phyloP scores from a whole-genome alignment of 2,329 filamentous ascomycete species.

The Rhexocercosporidium sp. region DNA sequence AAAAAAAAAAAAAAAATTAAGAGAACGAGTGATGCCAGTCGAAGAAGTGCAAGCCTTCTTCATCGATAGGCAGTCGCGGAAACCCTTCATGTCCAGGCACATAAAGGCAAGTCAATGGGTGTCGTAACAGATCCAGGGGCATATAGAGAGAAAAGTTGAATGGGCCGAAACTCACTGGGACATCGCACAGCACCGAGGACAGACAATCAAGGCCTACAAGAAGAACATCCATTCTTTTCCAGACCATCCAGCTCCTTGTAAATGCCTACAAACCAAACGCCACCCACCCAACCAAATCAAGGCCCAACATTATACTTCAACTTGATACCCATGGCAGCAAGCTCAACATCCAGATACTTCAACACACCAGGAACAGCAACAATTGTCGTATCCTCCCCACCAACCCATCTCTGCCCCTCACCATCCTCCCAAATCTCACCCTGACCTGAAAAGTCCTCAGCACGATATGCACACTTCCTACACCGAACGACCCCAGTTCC shows the following conservation, averaged over 20 bases:
- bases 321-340: conserved; percentile 95
- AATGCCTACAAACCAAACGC: conserved; percentile 32
- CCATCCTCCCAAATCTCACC: conserved; percentile 94
- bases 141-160: neutral
- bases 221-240: conserved; percentile 10
- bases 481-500: conserved; percentile 76
- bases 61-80: neutral
- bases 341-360: conserved; percentile 91
- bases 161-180: neutral
- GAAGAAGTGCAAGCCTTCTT: too few relatives aligned
- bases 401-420: conserved; percentile 80
- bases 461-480: conserved; percentile 68
- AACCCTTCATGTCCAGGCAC: too few relatives aligned
- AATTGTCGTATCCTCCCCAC: conserved; percentile 87
- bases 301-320: conserved; percentile 83
- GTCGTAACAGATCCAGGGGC: neutral
- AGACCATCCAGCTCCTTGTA: conserved; percentile 21
- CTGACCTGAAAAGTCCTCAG: conserved; percentile 51
- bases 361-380: conserved; percentile 93
- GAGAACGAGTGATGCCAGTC: too few relatives aligned
- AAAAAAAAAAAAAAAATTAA: too few relatives aligned
- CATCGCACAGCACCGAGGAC: neutral
- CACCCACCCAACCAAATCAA: conserved; percentile 20
- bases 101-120: neutral
- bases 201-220: neutral